Evolutionary conservation across 305 asterid genomes (phyloP).

Genomic region (Fraxinus dipetala): DNA sequence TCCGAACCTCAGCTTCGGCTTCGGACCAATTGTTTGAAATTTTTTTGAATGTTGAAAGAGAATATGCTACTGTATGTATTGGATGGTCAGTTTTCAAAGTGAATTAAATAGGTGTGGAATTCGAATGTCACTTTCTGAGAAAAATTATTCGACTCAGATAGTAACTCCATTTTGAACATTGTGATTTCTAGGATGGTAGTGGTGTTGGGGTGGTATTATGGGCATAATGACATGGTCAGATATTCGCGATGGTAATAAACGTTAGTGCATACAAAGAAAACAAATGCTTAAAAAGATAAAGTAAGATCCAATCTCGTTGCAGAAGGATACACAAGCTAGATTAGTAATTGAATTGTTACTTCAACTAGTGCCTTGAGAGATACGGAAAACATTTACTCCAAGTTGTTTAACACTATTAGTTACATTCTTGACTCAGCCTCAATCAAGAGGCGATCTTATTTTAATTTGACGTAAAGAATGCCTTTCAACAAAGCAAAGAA

Average conservation of each 20-base stretch:
- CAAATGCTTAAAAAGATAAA: background rate
- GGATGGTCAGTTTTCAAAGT: background rate
- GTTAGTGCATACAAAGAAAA: background rate
- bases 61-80: background rate
- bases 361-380: too few relatives aligned
- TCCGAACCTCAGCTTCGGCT: slow-evolving; percentile 4
- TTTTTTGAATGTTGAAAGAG: background rate
- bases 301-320: background rate
- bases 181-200: background rate
- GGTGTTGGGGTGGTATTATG: background rate
- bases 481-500: background rate
- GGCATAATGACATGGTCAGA: background rate
- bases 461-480: background rate
- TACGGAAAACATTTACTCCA: background rate
- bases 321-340: background rate
- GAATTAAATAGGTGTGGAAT: background rate
- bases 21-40: background rate
- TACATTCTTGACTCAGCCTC: background rate
- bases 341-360: background rate
- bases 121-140: background rate
- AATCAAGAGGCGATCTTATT: background rate
- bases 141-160: background rate
- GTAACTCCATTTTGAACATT: background rate
- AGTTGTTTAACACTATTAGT: background rate
- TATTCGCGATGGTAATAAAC: background rate